Percentiles rank a stretch among this genome's conserved stretches.
These are phyloP conservation scores for Pogostemon cablin DNA, from an alignment of 257 asterid species.

Conservation along the genomic window DNA sequence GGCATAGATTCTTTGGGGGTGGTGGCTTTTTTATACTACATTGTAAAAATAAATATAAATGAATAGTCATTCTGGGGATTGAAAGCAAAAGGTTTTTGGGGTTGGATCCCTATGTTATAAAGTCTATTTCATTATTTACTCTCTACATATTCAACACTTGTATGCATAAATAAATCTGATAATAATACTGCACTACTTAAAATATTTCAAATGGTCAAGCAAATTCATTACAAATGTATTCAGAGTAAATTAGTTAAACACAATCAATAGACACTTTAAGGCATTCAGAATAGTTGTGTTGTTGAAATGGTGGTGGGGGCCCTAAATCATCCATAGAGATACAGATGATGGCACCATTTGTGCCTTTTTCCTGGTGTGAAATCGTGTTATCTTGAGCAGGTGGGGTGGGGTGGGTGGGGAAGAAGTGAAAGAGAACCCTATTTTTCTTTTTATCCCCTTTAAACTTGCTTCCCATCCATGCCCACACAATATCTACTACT, in stretches of 20 bases:
- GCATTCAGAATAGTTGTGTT: too few species aligned
- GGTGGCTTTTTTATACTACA: slow-evolving; percentile 7
- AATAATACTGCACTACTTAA: too few species aligned
- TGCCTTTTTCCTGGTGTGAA: slow-evolving; percentile 48
- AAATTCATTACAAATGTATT: too few species aligned
- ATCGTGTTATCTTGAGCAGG: slow-evolving; percentile 65
- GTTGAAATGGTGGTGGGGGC: slow-evolving; percentile 25
- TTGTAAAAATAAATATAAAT: slow-evolving; percentile 4
- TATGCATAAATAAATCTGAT: too few species aligned
- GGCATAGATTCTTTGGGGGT: slow-evolving; percentile 9
- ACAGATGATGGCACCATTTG: slow-evolving; percentile 60
- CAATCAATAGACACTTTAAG: too few species aligned
- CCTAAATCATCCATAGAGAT: slow-evolving; percentile 60
- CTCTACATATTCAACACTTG: too few species aligned
- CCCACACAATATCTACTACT: slow-evolving; percentile 27
- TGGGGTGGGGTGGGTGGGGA: slow-evolving; percentile 40
- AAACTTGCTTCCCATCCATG: slow-evolving; percentile 48
- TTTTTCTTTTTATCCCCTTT: slow-evolving; percentile 42
- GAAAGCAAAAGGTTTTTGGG: slow-evolving; percentile 27
- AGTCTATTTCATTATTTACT: not conserved
- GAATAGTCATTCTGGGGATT: slow-evolving; percentile 27
- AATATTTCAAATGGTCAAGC: too few species aligned
- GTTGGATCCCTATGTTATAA: not conserved
- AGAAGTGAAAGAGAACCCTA: slow-evolving; percentile 47
- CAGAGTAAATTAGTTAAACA: too few species aligned